phyloP scores from a whole-genome alignment of 2,329 filamentous ascomycete genomes.

The Pseudogymnoascus sp. region DNA sequence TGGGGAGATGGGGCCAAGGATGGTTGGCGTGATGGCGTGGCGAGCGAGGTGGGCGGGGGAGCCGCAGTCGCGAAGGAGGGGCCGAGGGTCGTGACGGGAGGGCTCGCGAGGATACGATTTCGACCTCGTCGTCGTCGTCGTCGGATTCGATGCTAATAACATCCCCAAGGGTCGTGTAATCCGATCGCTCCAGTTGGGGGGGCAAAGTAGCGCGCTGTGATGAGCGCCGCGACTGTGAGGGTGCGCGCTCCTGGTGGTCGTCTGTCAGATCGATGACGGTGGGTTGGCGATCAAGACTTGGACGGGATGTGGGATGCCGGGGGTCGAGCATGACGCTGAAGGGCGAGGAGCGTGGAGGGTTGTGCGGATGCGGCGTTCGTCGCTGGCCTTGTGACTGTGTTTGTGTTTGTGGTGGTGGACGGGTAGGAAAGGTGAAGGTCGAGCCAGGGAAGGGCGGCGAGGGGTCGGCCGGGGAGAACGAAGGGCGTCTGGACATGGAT shows the following conservation, averaged over 20 bases:
- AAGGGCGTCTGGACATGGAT: constrained; percentile 3
- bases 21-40: not conserved
- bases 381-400: not conserved
- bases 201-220: not conserved
- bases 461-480: not conserved
- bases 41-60: not conserved
- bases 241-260: not conserved
- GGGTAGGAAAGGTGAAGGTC: not conserved
- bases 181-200: not conserved
- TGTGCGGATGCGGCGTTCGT: constrained; percentile 2
- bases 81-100: not conserved
- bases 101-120: constrained; percentile 1
- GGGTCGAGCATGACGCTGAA: constrained; percentile 6
- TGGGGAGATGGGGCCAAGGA: constrained; percentile 1
- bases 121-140: constrained; percentile 5
- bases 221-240: constrained; percentile 6
- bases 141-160: constrained; percentile 2
- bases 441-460: not conserved
- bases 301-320: not conserved
- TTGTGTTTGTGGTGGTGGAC: not conserved
- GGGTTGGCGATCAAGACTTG: constrained; percentile 1
- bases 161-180: not conserved
- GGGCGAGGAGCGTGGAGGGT: constrained; percentile 1
- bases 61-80: not conserved
- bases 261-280: constrained; percentile 10